These are phyloP conservation scores for Cydonia oblonga DNA, from an alignment of 331 rosid species.

Conservation along the genomic window DNA sequence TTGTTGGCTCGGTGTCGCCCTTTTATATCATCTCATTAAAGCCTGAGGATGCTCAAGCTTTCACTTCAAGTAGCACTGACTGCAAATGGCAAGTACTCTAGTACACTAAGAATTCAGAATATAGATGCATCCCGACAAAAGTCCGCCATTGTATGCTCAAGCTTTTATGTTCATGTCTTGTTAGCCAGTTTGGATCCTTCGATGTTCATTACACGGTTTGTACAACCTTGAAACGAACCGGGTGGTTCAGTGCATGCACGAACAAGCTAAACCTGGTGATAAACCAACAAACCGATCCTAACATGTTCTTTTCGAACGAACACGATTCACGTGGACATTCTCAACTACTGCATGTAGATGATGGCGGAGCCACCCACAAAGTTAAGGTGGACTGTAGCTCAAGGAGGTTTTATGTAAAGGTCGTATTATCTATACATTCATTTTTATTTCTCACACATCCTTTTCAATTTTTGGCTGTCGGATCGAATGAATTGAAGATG, in stretches of 20 bases:
- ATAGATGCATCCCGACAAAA: conserved; percentile 21
- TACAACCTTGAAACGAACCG: conserved; percentile 39
- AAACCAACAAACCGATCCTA: conserved; percentile 37
- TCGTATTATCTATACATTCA: too few species aligned
- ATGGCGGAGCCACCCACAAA: too few species aligned
- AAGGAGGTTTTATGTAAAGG: too few species aligned
- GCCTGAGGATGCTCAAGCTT: conserved; percentile 32
- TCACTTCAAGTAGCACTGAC: conserved; percentile 26
- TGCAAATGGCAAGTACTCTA: conserved; percentile 13
- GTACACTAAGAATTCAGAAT: too few species aligned
- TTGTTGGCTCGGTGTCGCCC: too few species aligned
- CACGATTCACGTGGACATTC: conserved; percentile 36
- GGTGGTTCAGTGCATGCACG: conserved; percentile 35
- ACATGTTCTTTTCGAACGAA: conserved; percentile 32
- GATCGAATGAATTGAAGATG: too few species aligned
- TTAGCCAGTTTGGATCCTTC: background rate
- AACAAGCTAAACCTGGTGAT: conserved; percentile 23
- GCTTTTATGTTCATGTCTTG: background rate
- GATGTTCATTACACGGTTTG: conserved; percentile 18
- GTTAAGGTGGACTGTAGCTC: accelerated
- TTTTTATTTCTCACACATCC: too few species aligned
- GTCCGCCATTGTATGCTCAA: conserved; percentile 29
- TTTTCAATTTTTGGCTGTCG: too few species aligned
- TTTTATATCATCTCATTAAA: conserved; percentile 8
- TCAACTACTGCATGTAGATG: conserved; percentile 35